A percentile compares a stretch with the other conserved stretches of the same genome.
These are phyloP conservation scores for Fusarium algeriense DNA, from an alignment of 2,329 filamentous ascomycete genomes.

Conservation along the genomic window DNA sequence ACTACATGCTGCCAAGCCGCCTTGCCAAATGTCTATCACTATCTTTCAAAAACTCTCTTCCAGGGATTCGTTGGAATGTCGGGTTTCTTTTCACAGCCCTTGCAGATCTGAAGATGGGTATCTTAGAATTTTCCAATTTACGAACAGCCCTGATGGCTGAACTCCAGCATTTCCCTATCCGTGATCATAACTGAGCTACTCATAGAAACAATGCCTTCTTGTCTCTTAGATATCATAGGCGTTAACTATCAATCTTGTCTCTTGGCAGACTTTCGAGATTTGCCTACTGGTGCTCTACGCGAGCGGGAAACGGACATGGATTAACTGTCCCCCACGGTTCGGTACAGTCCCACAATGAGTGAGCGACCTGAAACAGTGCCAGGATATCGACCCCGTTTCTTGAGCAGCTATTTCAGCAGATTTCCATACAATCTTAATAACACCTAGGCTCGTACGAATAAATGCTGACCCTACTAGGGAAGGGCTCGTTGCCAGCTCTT, in stretches of 20 bases:
- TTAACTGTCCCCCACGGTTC: constrained; percentile 34
- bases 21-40: constrained; percentile 8
- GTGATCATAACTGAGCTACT: background rate
- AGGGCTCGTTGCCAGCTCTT: constrained; percentile 12
- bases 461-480: background rate
- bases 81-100: constrained; percentile 11
- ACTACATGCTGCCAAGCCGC: constrained; percentile 30
- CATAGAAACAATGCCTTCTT: background rate
- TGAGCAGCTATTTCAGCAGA: constrained; percentile 30
- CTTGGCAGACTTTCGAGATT: constrained; percentile 3
- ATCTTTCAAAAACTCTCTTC: background rate
- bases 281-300: background rate
- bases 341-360: constrained; percentile 40
- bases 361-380: constrained; percentile 47
- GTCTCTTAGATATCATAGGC: too few relatives aligned
- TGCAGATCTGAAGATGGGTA: constrained; percentile 11
- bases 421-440: constrained; percentile 17
- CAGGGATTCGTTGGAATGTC: constrained; percentile 19
- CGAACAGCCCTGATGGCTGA: background rate
- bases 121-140: background rate
- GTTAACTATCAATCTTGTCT: background rate
- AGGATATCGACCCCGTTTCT: constrained; percentile 36
- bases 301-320: constrained; percentile 29
- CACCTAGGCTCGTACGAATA: background rate
- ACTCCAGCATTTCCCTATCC: background rate